Conservation (phyloP, 768 basidiomycete genomes). For the Kwoniella dejecticola region DNA sequence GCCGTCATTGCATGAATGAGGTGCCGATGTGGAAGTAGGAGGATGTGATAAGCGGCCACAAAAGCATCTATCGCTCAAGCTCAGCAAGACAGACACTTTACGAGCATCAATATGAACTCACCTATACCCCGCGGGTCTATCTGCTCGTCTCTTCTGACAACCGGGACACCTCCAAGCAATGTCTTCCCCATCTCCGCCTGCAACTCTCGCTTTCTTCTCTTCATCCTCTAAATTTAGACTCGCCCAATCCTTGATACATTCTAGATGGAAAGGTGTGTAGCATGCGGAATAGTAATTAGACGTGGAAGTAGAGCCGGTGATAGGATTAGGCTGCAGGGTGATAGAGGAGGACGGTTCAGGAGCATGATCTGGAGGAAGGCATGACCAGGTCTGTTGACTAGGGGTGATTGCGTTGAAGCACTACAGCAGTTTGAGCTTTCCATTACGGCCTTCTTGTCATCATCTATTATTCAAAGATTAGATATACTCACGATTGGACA, state of each 20-base stretch:
- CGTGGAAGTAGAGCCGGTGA: slow-evolving; percentile 16
- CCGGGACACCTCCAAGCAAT: slow-evolving; percentile 83
- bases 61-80: slow-evolving; percentile 28
- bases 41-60: slow-evolving; percentile 38
- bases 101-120: slow-evolving; percentile 74
- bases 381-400: slow-evolving; percentile 82
- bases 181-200: slow-evolving; percentile 63
- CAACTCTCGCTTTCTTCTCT: slow-evolving; percentile 64
- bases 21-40: slow-evolving; percentile 34
- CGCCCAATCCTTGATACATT: slow-evolving; percentile 88
- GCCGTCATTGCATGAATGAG: slow-evolving; percentile 56
- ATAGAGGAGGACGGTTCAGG: slow-evolving; percentile 33
- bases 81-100: slow-evolving; percentile 50
- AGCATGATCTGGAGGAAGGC: slow-evolving; percentile 62
- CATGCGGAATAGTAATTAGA: slow-evolving; percentile 58
- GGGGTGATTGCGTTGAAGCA: slow-evolving; percentile 82
- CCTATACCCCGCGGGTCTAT: slow-evolving; percentile 65
- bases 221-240: slow-evolving; percentile 68
- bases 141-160: slow-evolving; percentile 77
- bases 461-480: background rate
- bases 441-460: background rate
- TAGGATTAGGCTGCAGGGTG: slow-evolving; percentile 16
- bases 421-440: slow-evolving; percentile 19
- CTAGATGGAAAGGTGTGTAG: slow-evolving; percentile 87
- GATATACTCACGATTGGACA: slow-evolving; percentile 48